These are phyloP conservation scores for Hanseniaspora lindneri DNA, from an alignment of 805 yeast genomes.

Conservation along the genomic window DNA sequence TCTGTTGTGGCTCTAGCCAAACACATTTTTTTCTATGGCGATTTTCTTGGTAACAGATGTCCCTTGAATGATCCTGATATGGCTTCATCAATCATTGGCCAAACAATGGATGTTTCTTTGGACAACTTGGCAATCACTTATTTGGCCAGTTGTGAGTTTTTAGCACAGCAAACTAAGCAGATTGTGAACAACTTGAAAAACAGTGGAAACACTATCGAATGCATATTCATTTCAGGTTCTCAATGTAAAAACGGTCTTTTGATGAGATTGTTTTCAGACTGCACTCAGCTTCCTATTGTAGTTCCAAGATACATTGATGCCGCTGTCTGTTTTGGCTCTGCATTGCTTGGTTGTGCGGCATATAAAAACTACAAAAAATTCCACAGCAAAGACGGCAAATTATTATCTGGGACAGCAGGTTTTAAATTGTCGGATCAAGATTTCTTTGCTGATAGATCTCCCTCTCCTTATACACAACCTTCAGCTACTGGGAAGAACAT, in stretches of 20 bases:
- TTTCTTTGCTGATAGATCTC: conserved; percentile 21
- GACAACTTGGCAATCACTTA: conserved; percentile 78
- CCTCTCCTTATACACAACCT: conserved; percentile 71
- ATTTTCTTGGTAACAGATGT: conserved; percentile 89
- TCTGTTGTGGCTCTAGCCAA: conserved; percentile 72
- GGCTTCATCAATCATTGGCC: conserved; percentile 88
- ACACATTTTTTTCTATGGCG: conserved; percentile 87
- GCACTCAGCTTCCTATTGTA: conserved; percentile 81
- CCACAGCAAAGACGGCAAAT: conserved; percentile 10
- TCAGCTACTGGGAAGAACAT: conserved; percentile 40
- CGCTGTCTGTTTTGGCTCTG: conserved; percentile 93
- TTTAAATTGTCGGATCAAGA: conserved; percentile 12
- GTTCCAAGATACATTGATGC: conserved; percentile 94
- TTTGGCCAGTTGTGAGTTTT: conserved; percentile 90
- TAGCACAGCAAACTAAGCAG: conserved; percentile 94
- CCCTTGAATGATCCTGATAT: conserved; percentile 94
- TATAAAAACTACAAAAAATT: conserved; percentile 46
- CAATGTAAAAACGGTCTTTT: conserved; percentile 87
- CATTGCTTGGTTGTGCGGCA: conserved; percentile 89
- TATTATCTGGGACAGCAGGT: conserved; percentile 15
- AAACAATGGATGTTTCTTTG: conserved; percentile 77
- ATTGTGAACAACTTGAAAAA: conserved; percentile 74
- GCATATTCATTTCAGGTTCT: conserved; percentile 88
- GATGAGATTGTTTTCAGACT: conserved; percentile 82
- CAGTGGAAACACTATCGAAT: conserved; percentile 63